A percentile compares a stretch with the other conserved stretches of the same genome.
Evolutionary conservation across 257 asterid species (phyloP).

Genomic region (Linaria vulgaris): DNA sequence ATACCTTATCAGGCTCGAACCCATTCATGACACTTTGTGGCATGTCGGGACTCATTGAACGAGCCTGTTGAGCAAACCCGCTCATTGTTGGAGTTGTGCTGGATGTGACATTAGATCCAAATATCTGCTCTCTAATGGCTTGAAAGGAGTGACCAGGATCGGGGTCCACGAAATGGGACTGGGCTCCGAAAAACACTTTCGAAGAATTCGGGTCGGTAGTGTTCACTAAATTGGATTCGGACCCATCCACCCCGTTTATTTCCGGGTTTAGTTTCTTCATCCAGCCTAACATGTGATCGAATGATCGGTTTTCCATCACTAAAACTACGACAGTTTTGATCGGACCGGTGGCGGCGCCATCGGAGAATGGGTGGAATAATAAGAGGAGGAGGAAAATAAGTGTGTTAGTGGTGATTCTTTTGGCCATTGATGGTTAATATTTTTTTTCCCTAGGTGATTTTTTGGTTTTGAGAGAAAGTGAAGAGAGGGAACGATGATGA

Average conservation of each 20-base stretch:
- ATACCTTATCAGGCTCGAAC: slow-evolving; percentile 70
- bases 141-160: slow-evolving; percentile 95
- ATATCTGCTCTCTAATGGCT: slow-evolving; percentile 80
- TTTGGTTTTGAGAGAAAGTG: too few relatives aligned
- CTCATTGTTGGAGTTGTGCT: slow-evolving; percentile 57
- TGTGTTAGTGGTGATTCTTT: not conserved
- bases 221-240: slow-evolving; percentile 57
- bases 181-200: slow-evolving; percentile 42
- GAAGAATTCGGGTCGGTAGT: slow-evolving; percentile 50
- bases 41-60: slow-evolving; percentile 65
- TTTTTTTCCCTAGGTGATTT: too few relatives aligned
- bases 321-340: slow-evolving; percentile 82
- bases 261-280: slow-evolving; percentile 81
- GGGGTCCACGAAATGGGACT: slow-evolving; percentile 77
- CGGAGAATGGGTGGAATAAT: not conserved
- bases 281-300: slow-evolving; percentile 97
- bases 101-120: slow-evolving; percentile 61
- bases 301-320: slow-evolving; percentile 96
- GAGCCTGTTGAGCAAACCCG: slow-evolving; percentile 89
- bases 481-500: too few relatives aligned
- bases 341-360: slow-evolving; percentile 42
- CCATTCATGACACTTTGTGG: slow-evolving; percentile 81
- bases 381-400: slow-evolving; percentile 30
- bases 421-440: too few relatives aligned
- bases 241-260: slow-evolving; percentile 76